phyloP scores from a whole-genome alignment of 2,329 filamentous ascomycete genomes.

The Stenocarpella maydis region DNA sequence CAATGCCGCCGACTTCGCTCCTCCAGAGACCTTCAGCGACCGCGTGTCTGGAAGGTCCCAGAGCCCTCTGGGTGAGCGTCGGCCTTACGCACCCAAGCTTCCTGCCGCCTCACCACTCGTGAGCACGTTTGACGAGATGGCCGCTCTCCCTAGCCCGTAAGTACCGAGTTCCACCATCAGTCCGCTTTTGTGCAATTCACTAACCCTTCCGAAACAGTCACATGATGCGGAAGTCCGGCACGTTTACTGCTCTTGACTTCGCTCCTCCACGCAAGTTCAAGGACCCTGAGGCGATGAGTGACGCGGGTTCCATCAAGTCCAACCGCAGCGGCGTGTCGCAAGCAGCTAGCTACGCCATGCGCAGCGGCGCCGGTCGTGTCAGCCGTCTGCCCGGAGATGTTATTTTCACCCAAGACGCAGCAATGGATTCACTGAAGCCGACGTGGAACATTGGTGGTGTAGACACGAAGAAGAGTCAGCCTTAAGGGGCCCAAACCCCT shows the following conservation, averaged over 20 bases:
- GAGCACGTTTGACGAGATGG: constrained; percentile 86
- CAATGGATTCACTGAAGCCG: constrained; percentile 68
- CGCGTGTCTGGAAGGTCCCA: constrained; percentile 74
- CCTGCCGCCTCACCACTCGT: constrained; percentile 80
- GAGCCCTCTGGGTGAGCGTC: constrained; percentile 69
- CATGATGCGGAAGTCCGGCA: constrained; percentile 76
- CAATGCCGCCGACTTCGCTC: constrained; percentile 83
- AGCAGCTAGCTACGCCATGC: constrained; percentile 74
- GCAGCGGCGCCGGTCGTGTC: constrained; percentile 84
- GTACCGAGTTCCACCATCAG: constrained; percentile 48
- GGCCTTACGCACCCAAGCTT: constrained; percentile 78
- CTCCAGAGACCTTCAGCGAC: constrained; percentile 73
- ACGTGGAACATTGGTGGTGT: constrained; percentile 61
- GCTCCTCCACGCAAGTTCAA: constrained; percentile 79
- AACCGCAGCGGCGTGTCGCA: constrained; percentile 82
- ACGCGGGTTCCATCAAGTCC: constrained; percentile 73
- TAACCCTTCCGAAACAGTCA: constrained; percentile 59
- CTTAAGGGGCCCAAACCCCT: not conserved
- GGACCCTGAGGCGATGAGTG: constrained; percentile 63
- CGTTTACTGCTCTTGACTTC: constrained; percentile 83
- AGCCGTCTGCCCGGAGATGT: constrained; percentile 83
- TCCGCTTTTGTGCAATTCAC: constrained; percentile 23
- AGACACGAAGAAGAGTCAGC: constrained; percentile 39
- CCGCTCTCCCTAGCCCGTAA: constrained; percentile 89
- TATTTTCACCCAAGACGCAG: constrained; percentile 78